A percentile compares a stretch with the other conserved stretches of the same genome.
Evolutionary conservation across 1,139 yeast genomes (phyloP).

Genomic region (Candida smagusa): DNA sequence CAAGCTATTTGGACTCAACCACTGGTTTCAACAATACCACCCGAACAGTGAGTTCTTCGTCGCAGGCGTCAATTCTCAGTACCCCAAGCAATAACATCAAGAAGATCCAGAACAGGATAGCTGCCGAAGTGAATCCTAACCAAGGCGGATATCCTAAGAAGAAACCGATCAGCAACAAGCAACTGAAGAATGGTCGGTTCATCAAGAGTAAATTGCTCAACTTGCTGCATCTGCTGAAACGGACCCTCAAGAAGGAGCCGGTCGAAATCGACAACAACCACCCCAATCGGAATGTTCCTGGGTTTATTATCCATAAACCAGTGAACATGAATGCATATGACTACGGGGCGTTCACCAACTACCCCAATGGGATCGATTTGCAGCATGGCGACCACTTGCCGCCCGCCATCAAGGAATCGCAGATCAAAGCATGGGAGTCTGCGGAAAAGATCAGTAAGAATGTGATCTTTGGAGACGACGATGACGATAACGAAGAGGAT

Average conservation of each 20-base stretch:
- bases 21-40: slow-evolving; percentile 17
- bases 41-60: slow-evolving; percentile 21
- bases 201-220: slow-evolving; percentile 21
- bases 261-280: slow-evolving; percentile 8
- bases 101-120: slow-evolving; percentile 14
- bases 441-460: slow-evolving; percentile 40
- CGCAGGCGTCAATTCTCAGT: slow-evolving; percentile 18
- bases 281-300: slow-evolving; percentile 14
- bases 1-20: slow-evolving; percentile 3
- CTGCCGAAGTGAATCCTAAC: not conserved
- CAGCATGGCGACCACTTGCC: slow-evolving; percentile 19
- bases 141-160: slow-evolving; percentile 8
- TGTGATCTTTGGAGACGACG: slow-evolving; percentile 35
- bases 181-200: slow-evolving; percentile 13
- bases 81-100: slow-evolving; percentile 25
- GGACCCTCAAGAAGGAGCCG: slow-evolving; percentile 3
- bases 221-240: slow-evolving; percentile 21
- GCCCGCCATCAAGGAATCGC: slow-evolving; percentile 28
- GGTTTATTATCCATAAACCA: slow-evolving; percentile 19
- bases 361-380: slow-evolving; percentile 18
- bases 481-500: slow-evolving; percentile 16
- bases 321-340: slow-evolving; percentile 19
- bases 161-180: slow-evolving; percentile 10
- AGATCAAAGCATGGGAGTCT: slow-evolving; percentile 46
- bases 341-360: slow-evolving; percentile 21